Evolutionary conservation across 495 filamentous ascomycete genomes (phyloP), one percentile per base, ranked within the genome.

Genomic region (Parathielavia hyrcaniae): DNA sequence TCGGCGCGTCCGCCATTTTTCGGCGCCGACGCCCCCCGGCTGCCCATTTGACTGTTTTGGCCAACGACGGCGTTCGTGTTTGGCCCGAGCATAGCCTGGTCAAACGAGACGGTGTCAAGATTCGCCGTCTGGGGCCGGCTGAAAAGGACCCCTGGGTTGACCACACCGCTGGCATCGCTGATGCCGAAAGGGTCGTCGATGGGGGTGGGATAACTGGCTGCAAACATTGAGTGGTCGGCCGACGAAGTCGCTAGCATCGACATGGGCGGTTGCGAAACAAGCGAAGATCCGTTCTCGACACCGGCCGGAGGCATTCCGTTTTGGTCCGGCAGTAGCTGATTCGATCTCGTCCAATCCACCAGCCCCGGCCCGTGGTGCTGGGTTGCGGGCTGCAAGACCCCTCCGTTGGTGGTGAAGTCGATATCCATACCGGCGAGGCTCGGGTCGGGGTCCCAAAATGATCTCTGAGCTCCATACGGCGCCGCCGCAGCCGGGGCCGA

Each of bases 381-480:
- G 13, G 69, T 59, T 12, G 69, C 60, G 52, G 64, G 61, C 48
- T 71, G 72, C 58, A 75, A 75, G 40, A 73, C 60, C 46, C 68
- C 61, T 39, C 66, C 60, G 36, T 64, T 63, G 59, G 64, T 67
- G 54, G 69, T 67, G 53, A 82, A 82, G 59, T 84, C 81, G 12
- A 86, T 71, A 52, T 78, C 79, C 79, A 85, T 83, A 12, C 69
- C 75, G 52, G 67, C 71, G 65, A 79, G 75, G 58, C 68, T 72
- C 1, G 75, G 62, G 49, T 83, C 79, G 14, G 86, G 75, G 58
- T 91, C 89, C 88, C 88, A 93, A 66, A 91, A 90, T 26, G 85
- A 68, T 53, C 83, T 81, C 41, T 84, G 78, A 60, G 85, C 82
- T 8, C 79, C 79, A 56, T 86, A 86, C 51, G 80, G 79, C 10